phyloP scores from a whole-genome alignment of 1,139 yeast genomes.

The Suhomyces ambrosiae region DNA sequence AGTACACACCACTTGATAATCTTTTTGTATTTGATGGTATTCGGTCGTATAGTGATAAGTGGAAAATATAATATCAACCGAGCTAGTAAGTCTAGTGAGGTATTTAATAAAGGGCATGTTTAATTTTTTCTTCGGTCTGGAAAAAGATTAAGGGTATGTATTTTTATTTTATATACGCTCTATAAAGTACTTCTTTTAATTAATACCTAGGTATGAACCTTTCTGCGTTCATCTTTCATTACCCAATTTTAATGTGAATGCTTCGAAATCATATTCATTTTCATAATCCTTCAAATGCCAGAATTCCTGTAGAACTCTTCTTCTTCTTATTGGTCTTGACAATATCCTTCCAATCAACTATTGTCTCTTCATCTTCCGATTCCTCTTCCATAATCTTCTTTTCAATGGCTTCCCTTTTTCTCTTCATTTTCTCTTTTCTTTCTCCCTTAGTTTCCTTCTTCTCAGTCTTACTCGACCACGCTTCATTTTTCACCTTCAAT shows the following conservation, averaged over 20 bases:
- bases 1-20: constrained; percentile 73
- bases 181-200: constrained; percentile 6
- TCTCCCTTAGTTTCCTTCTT: constrained; percentile 64
- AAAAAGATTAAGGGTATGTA: no score
- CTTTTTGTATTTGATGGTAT: constrained; percentile 70
- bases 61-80: constrained; percentile 37
- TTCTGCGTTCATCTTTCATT: no score
- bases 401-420: constrained; percentile 65
- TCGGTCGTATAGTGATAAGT: constrained; percentile 50
- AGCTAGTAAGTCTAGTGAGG: not conserved
- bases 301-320: constrained; percentile 35
- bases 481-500: constrained; percentile 54
- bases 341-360: constrained; percentile 86
- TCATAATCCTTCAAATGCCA: constrained; percentile 75
- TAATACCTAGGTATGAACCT: no score
- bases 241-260: no score
- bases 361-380: constrained; percentile 55
- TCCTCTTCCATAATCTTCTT: constrained; percentile 52
- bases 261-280: no score
- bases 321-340: constrained; percentile 67
- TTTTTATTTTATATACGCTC: not conserved
- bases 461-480: constrained; percentile 79
- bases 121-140: no score
- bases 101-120: no score
- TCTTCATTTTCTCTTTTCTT: constrained; percentile 63